phyloP scores from a whole-genome alignment of 2,329 filamentous ascomycete genomes.

The Chaetomiaceae sp. region DNA sequence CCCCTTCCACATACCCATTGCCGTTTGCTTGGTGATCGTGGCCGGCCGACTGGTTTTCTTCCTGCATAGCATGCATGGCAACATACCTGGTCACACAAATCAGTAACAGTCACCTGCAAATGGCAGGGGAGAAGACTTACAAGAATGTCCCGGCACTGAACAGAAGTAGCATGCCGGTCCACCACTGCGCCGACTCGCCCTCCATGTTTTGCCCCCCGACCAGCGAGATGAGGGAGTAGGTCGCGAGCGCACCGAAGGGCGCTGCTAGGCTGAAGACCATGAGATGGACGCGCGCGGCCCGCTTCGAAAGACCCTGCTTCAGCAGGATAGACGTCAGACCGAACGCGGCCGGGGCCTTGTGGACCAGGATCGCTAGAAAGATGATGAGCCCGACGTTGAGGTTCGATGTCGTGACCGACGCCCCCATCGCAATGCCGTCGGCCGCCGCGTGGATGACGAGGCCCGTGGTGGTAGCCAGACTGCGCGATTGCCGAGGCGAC shows the following conservation, averaged over 20 bases:
- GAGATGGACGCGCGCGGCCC: conserved; percentile 75
- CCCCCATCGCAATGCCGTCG: conserved; percentile 92
- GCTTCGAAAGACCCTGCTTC: conserved; percentile 85
- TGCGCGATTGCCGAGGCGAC: conserved; percentile 52
- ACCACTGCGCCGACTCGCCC: conserved; percentile 67
- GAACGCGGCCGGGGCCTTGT: conserved; percentile 94
- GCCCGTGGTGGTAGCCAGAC: conserved; percentile 79
- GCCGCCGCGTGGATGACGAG: conserved; percentile 94
- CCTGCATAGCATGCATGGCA: conserved; percentile 97
- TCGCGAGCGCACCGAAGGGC: conserved; percentile 75
- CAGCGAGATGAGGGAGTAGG: conserved; percentile 72
- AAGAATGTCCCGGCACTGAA: conserved; percentile 95
- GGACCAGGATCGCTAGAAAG: conserved; percentile 93
- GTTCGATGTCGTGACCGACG: conserved; percentile 70
- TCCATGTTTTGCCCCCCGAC: conserved; percentile 56
- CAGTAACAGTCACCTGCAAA: background rate
- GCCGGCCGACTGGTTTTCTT: conserved; percentile 49
- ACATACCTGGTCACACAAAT: conserved; percentile 61
- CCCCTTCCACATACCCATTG: conserved; percentile 51
- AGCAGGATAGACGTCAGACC: conserved; percentile 84
- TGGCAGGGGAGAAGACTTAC: conserved; percentile 47
- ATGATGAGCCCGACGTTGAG: conserved; percentile 81
- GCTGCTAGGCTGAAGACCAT: conserved; percentile 89
- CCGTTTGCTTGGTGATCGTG: conserved; percentile 44
- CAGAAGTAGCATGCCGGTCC: conserved; percentile 86